Evolutionary conservation across 306 rosid species (phyloP), one percentile per base, ranked within the genome.

Genomic region (Cercis canadensis): DNA sequence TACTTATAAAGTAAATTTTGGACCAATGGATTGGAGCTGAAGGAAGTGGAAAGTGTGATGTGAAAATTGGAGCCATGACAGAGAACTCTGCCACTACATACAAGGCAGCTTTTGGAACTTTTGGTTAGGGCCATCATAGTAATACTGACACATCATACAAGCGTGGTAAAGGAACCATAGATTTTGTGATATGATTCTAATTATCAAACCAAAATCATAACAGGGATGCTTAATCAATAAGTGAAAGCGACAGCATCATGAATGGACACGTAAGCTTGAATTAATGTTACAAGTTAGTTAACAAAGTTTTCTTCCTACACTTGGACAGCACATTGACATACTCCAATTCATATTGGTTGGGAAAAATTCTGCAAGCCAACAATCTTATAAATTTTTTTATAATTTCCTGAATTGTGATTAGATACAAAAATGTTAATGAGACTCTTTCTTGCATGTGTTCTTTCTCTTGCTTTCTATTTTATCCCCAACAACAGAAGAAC

Each of bases 171-270:
- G 53, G 53, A 0, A 44, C 21, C 0, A 8, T 11, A 7, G 4
- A 11, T 45, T 7, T 4, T 12, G 8, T 15, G 17, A 8, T 37
- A 37, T 36, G 36, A 16, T 54, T 43, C 18, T 41, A 61, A 59
- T 51, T 13, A 31, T 60, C 52, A 32, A 41, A 24, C 29, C 29
- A 24, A 13, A 61, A 69, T 76, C 41, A 76, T 67, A 36, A 14
- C 18, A 7, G 10, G 60, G 44, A 44, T 67, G 69, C 75, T 60
- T 75, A n/a, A 18, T 52, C 56, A 17, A 46, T 51, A 76, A 60
- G 75, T 8, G 34, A 60, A 60, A 18, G 19, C 51, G 3, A 24
- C 29, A 37, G 43, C 10, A 37, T 40, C 19, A 41, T 52, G 31
- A 14, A 50, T 9, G 3, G 45, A 5, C 14, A 39, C 5, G 47